These are phyloP conservation scores for Huntiella decipiens DNA, from an alignment of 2,329 filamentous ascomycete species.

Conservation along the genomic window DNA sequence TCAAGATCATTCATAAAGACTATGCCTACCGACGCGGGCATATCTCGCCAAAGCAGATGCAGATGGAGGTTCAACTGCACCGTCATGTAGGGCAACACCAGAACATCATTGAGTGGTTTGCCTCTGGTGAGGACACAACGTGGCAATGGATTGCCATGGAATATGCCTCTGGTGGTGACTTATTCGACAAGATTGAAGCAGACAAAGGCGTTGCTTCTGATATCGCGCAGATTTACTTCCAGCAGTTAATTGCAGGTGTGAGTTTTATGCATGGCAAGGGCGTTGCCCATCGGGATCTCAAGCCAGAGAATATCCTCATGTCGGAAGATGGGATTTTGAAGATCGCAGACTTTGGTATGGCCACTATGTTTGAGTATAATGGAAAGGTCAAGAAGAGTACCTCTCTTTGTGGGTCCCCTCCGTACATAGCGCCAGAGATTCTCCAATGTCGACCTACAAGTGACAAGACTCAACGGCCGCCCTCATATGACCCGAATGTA, in stretches of 20 bases:
- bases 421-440: constrained; percentile 94
- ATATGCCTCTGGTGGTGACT: constrained; percentile 78
- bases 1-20: constrained; percentile 97
- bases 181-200: constrained; percentile 98
- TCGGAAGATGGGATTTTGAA: constrained; percentile 74
- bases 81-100: constrained; percentile 72
- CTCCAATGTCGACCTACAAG: constrained; percentile 29
- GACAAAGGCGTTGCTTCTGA: constrained; percentile 89
- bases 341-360: constrained; percentile 90
- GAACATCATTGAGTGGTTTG: constrained; percentile 87
- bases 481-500: constrained; percentile 51
- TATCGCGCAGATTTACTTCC: constrained; percentile 91
- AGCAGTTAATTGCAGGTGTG: constrained; percentile 75
- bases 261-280: constrained; percentile 93
- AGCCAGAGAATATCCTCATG: constrained; percentile 88
- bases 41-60: constrained; percentile 72
- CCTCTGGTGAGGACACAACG: constrained; percentile 60
- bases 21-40: constrained; percentile 81
- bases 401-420: constrained; percentile 86
- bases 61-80: constrained; percentile 82
- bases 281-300: constrained; percentile 78
- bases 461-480: constrained; percentile 26
- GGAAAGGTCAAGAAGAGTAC: constrained; percentile 64
- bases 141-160: constrained; percentile 99
- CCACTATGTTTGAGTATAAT: constrained; percentile 81